These are phyloP conservation scores for Halophytophthora polymorphica DNA, from an alignment of 352 stramenopile genomes.

Conservation along the genomic window DNA sequence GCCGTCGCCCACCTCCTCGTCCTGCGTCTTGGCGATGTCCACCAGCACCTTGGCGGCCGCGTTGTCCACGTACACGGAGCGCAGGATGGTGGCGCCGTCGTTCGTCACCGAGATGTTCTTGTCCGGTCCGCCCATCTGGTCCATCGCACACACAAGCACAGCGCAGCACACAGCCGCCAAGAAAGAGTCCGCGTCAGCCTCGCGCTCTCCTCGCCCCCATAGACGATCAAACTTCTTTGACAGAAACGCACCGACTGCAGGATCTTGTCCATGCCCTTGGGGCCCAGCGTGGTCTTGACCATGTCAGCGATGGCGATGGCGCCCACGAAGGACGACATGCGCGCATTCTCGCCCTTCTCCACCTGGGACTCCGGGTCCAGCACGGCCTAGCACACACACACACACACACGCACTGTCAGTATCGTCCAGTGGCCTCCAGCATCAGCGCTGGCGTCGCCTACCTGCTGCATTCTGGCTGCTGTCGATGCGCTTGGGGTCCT, in stretches of 20 bases:
- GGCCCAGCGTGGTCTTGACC: slow-evolving; percentile 99
- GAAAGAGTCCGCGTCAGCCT: neutral
- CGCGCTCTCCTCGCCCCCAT: too few relatives aligned
- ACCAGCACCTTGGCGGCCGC: slow-evolving; percentile 98
- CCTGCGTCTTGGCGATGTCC: slow-evolving; percentile 98
- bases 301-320: slow-evolving; percentile 99
- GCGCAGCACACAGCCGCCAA: slow-evolving; percentile 1
- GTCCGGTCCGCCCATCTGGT: slow-evolving; percentile 69
- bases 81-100: slow-evolving; percentile 98
- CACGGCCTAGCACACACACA: slow-evolving; percentile 47
- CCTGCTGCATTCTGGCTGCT: too few relatives aligned
- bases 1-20: slow-evolving; percentile 98
- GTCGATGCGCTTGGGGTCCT: too few relatives aligned
- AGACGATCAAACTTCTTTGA: neutral
- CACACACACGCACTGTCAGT: too few relatives aligned
- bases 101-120: slow-evolving; percentile 97
- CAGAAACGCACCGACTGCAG: slow-evolving; percentile 91
- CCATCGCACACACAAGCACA: neutral
- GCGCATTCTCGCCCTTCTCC: slow-evolving; percentile 96
- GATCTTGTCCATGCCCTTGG: slow-evolving; percentile 99
- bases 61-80: slow-evolving; percentile 97
- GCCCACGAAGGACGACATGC: slow-evolving; percentile 98
- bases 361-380: slow-evolving; percentile 80
- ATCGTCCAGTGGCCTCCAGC: too few relatives aligned
- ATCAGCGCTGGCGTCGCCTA: too few relatives aligned